A percentile compares a stretch with the other conserved stretches of the same genome.
These are phyloP conservation scores for Carallia brachiata DNA, from an alignment of 345 rosid species.

Conservation along the genomic window DNA sequence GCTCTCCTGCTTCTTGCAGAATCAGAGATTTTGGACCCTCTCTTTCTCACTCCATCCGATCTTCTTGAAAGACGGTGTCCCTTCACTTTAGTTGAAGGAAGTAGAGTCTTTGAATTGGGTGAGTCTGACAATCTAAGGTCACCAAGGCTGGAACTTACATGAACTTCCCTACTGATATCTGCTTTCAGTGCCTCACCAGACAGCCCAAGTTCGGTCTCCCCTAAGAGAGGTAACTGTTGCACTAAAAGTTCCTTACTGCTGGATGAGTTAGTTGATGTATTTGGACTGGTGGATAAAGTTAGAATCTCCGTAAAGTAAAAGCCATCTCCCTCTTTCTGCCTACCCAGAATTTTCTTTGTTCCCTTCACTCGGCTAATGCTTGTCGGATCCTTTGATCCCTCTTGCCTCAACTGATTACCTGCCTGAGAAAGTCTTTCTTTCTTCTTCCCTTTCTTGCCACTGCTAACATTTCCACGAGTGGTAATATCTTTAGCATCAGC, in stretches of 20 bases:
- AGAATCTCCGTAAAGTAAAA: conserved; percentile 25
- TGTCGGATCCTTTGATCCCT: conserved; percentile 29
- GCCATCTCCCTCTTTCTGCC: conserved; percentile 25
- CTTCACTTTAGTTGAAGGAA: conserved; percentile 36
- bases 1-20: conserved; percentile 42
- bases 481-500: conserved; percentile 27
- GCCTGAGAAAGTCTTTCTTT: conserved; percentile 36
- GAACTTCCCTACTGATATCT: conserved; percentile 21
- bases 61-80: conserved; percentile 34
- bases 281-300: conserved; percentile 22
- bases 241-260: conserved; percentile 26
- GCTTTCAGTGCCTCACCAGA: conserved; percentile 23
- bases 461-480: conserved; percentile 27
- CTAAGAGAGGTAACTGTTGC: conserved; percentile 20
- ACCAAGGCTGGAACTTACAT: conserved; percentile 14
- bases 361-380: conserved; percentile 35
- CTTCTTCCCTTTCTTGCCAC: conserved; percentile 46
- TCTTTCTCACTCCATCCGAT: conserved; percentile 44
- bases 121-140: conserved; percentile 23
- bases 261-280: conserved; percentile 34
- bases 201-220: conserved; percentile 29
- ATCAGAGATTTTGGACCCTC: conserved; percentile 43
- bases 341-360: conserved; percentile 38
- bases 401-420: conserved; percentile 28
- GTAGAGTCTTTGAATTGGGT: conserved; percentile 20